Base-by-base conservation (phyloP, 306 rosid genomes). In the Myrica gale region DNA sequence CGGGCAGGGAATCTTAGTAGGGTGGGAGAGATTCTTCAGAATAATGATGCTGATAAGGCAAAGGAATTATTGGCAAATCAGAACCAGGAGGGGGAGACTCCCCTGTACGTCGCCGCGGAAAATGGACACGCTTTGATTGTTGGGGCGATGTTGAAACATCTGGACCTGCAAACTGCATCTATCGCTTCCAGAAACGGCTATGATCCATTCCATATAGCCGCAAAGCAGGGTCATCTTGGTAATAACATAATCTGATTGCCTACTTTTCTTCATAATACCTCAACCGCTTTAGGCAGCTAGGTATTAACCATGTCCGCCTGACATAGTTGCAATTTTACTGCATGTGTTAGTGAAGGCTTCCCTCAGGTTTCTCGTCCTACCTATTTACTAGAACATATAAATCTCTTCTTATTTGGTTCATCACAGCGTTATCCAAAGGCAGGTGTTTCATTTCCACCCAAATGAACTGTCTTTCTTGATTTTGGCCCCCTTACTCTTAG, bases 171-270 rank as follows among this genome's bases (percentile, higher is more conserved):
- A 68, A 78, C 89, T 67, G 95, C 98, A 72, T 94, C 91, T 58
- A 79, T 94, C 42, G 37, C 82, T 0, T 97, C 98, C 54, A 85
- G 91, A 79, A 94, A 94, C 81, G 93, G 97, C 57, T 92, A 82
- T 41, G 98, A 94, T 83, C 85, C 98, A 1, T 92, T 94, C 82
- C 98, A 94, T 82, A 80, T 92, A 54, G 96, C 95, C 20, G 91
- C 91, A 21, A 90, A 93, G 87, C 95, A 92, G 67, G 98, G 98
- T 69, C 97, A 90, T 85, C 92, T 92, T 63, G 97, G 98, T 91
- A 88, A 89, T 86, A 76, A 67, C 47, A 20, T 55, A 13, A 44
- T 63, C 39, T 8, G 54, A 62, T 78, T 62, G 50, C 23, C 50
- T 66, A 6, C 42, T 4, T 66, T 3, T 7, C 10, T 17, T 17